Conservation (phyloP, 495 filamentous ascomycete species). For the Lepraria neglecta region DNA sequence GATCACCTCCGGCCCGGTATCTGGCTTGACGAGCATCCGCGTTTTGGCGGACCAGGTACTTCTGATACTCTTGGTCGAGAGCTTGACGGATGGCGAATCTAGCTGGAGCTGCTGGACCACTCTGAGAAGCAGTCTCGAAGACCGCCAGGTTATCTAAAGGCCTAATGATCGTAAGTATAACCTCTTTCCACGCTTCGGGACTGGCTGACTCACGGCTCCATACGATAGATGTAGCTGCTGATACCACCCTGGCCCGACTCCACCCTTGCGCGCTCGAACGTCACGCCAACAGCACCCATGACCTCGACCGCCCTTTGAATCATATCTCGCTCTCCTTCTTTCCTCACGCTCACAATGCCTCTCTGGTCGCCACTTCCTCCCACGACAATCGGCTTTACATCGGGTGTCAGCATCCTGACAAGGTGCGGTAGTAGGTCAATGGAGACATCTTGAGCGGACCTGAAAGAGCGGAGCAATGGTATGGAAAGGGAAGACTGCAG, state of each 20-base stretch:
- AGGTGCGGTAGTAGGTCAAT: constrained; percentile 81
- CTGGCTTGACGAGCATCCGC: constrained; percentile 51
- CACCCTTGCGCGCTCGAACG: constrained; percentile 74
- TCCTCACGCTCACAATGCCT: constrained; percentile 76
- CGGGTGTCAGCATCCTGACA: constrained; percentile 73
- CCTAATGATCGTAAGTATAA: constrained; percentile 37
- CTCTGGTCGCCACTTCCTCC: constrained; percentile 59
- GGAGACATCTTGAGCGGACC: constrained; percentile 63
- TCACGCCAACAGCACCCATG: constrained; percentile 70
- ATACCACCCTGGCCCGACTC: constrained; percentile 51
- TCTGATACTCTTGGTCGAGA: constrained; percentile 79
- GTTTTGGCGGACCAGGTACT: constrained; percentile 55
- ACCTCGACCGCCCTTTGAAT: constrained; percentile 71
- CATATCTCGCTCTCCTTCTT: constrained; percentile 73
- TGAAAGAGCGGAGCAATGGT: constrained; percentile 64
- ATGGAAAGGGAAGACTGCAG: constrained; percentile 53
- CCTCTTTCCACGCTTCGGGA: constrained; percentile 18
- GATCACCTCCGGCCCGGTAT: constrained; percentile 39
- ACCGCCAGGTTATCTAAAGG: constrained; percentile 64
- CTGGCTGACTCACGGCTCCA: constrained; percentile 72
- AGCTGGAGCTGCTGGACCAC: constrained; percentile 51
- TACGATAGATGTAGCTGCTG: constrained; percentile 75
- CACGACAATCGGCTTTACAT: constrained; percentile 87
- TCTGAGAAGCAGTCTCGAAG: constrained; percentile 46
- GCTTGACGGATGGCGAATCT: constrained; percentile 88